These are phyloP conservation scores for Hypoxylon sp. DNA, from an alignment of 2,329 filamentous ascomycete species.

Conservation along the genomic window DNA sequence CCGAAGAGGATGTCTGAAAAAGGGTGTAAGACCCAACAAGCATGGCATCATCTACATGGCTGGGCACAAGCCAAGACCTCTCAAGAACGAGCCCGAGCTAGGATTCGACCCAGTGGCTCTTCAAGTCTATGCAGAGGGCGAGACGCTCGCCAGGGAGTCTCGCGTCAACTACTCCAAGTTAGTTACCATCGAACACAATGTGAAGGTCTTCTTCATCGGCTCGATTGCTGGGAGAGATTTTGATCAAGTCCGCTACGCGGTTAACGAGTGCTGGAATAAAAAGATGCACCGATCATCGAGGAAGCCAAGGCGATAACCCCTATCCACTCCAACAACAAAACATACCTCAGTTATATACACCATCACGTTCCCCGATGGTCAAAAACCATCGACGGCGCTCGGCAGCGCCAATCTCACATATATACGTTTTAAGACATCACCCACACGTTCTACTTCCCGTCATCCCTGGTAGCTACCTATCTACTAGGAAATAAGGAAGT, in stretches of 20 bases:
- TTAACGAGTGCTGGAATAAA: slow-evolving; percentile 59
- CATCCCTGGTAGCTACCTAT: slow-evolving; percentile 2
- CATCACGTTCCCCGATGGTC: slow-evolving; percentile 24
- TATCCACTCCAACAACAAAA: slow-evolving; percentile 8
- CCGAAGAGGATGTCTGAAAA: slow-evolving; percentile 61
- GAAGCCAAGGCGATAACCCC: slow-evolving; percentile 37
- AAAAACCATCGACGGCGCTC: slow-evolving; percentile 17
- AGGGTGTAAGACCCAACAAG: slow-evolving; percentile 59
- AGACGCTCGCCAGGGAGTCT: slow-evolving; percentile 59
- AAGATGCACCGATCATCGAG: slow-evolving; percentile 48
- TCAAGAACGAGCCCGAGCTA: slow-evolving; percentile 56
- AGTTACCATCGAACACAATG: slow-evolving; percentile 65
- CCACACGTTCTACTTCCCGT: slow-evolving; percentile 25
- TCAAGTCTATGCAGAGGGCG: slow-evolving; percentile 52
- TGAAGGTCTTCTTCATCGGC: slow-evolving; percentile 66
- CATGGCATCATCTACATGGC: slow-evolving; percentile 62
- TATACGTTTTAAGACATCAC: slow-evolving; percentile 33
- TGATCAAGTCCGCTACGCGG: slow-evolving; percentile 53
- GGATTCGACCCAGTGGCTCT: slow-evolving; percentile 59
- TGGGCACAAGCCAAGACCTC: slow-evolving; percentile 44
- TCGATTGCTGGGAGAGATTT: slow-evolving; percentile 52
- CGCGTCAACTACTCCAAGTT: slow-evolving; percentile 67
- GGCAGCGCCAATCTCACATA: slow-evolving; percentile 19
- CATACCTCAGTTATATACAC: not conserved
- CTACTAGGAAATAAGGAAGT: slow-evolving; percentile 12